Conservation (phyloP, 805 yeast species). For the Candida palmyrensis region DNA sequence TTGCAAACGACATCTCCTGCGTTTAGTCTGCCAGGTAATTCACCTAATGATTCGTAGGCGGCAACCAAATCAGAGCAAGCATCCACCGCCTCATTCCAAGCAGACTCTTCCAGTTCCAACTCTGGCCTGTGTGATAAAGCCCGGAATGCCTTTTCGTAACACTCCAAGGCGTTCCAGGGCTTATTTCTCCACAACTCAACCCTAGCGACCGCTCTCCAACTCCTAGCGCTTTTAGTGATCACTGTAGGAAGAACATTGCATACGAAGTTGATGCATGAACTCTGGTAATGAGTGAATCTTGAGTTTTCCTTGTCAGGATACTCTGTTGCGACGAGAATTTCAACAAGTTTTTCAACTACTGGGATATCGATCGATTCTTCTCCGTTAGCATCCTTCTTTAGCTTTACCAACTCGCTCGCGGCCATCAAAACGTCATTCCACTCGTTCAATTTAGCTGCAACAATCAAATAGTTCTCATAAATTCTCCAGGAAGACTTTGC, state of each 20-base stretch:
- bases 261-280: constrained; percentile 64
- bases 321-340: constrained; percentile 50
- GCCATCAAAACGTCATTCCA: constrained; percentile 89
- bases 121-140: constrained; percentile 63
- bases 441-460: constrained; percentile 75
- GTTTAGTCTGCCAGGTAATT: constrained; percentile 68
- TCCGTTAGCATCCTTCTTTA: constrained; percentile 51
- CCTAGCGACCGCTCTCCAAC: constrained; percentile 81
- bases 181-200: constrained; percentile 82
- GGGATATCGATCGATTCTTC: constrained; percentile 71
- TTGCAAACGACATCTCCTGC: constrained; percentile 84
- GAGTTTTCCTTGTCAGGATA: constrained; percentile 35
- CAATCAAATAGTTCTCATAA: constrained; percentile 81
- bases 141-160: constrained; percentile 82
- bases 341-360: constrained; percentile 68
- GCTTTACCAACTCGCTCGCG: constrained; percentile 53
- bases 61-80: constrained; percentile 74
- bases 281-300: constrained; percentile 58
- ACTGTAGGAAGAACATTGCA: constrained; percentile 64
- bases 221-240: constrained; percentile 58
- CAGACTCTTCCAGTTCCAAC: constrained; percentile 50
- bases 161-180: constrained; percentile 85
- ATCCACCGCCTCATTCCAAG: constrained; percentile 78
- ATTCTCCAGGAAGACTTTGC: constrained; percentile 77
- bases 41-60: constrained; percentile 87